Evolutionary conservation across 257 asterid genomes (phyloP).

Genomic region (Solanum tarijense): DNA sequence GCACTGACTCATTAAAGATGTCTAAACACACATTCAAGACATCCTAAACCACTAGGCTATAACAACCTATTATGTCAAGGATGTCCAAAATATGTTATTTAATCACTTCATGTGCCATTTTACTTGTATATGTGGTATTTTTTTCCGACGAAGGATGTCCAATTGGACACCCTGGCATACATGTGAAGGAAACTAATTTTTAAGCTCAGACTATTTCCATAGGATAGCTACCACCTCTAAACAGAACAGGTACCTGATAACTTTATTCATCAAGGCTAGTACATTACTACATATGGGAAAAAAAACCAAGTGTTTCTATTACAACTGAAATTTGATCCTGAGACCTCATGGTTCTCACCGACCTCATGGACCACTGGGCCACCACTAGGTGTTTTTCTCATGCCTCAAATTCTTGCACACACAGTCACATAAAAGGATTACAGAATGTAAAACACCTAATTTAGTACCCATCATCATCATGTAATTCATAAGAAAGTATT

Average conservation of each 20-base stretch:
- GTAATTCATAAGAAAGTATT: neutral
- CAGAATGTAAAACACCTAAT: neutral
- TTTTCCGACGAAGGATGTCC: too few species aligned
- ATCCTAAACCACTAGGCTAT: too few species aligned
- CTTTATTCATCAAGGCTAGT: neutral
- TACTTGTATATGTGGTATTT: too few species aligned
- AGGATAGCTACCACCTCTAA: neutral
- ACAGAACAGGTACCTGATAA: neutral
- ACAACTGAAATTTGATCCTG: neutral
- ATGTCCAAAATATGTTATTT: too few species aligned
- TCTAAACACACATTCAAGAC: too few species aligned
- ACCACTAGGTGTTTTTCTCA: neutral
- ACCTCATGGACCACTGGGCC: neutral
- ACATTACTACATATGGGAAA: neutral
- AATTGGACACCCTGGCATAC: too few species aligned
- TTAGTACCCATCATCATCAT: neutral
- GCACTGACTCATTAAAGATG: too few species aligned
- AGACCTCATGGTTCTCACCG: neutral
- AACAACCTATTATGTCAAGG: too few species aligned
- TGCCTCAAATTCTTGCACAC: neutral
- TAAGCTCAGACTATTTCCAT: neutral
- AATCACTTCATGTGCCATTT: too few species aligned
- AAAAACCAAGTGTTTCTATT: neutral
- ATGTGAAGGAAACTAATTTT: neutral
- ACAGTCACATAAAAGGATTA: neutral